Evolutionary conservation across 2,329 filamentous ascomycete genomes (phyloP), one percentile per base, ranked within the genome.

Genomic region (Aschersonia sp.): DNA sequence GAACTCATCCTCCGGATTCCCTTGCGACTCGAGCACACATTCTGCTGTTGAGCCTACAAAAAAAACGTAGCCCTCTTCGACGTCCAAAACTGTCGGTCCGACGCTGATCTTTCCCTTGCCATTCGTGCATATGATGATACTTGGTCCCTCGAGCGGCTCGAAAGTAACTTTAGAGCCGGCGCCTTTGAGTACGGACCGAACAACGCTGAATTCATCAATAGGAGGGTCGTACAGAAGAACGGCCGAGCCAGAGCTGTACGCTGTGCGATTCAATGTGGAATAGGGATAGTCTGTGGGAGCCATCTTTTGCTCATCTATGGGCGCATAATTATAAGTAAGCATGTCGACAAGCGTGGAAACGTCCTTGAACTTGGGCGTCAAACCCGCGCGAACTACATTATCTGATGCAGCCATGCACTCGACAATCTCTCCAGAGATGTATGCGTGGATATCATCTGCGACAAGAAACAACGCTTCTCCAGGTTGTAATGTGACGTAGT

Each of bases 341-440:
- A 95, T 94, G 52, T 80, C 75, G 35, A 91, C 88, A 9, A 98
- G 74, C 0, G 89, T 97, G 47, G 81, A 69, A 29, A 97, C 87
- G 57, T 98, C 92, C 70, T 97, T 96, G 76, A 95, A 98, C 64
- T 98, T 98, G 48, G 92, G 92, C 0, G 92, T 98, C 66, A 98
- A 92, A 43, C 92, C 92, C 0, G 92, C 92, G 48, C 92, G 88
- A 46, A 98, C 89, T 38, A 98, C 92, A 55, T 98, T 98, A 74
- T 98, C 92, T n/a, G 87, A 94, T 6, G 88, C 84, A 0, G 92
- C 92, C 92, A 98, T 98, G 72, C 92, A 98, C 68, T 98, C 92
- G 62, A 98, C 89, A 56, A 98, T 95, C 60, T 98, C 91, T 51
- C 87, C 87, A 3, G 83, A 87, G 43, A 94, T 69, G 65, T 98